Evolutionary conservation across 2,329 filamentous ascomycete species (phyloP).

Genomic region (Penicillium sp.): DNA sequence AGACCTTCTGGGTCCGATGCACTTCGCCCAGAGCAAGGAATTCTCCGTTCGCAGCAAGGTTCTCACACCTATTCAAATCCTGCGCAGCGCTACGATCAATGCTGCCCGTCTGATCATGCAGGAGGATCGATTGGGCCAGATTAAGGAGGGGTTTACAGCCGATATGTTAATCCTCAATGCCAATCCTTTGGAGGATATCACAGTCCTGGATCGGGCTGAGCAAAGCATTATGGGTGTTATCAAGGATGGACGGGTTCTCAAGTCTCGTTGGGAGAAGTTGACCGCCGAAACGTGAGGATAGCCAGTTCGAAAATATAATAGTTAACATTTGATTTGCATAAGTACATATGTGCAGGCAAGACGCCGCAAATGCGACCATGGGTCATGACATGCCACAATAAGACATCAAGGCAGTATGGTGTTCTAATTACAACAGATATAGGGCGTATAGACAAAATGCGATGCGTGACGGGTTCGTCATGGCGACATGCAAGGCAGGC

Average conservation of each 20-base stretch:
- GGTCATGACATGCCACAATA: neutral
- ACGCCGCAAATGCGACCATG: neutral
- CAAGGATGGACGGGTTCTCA: conserved; percentile 54
- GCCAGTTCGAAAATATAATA: neutral
- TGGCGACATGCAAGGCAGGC: neutral
- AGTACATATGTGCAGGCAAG: conserved; percentile 8
- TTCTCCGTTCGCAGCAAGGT: conserved; percentile 49
- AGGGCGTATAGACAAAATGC: conserved; percentile 11
- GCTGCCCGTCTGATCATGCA: conserved; percentile 52
- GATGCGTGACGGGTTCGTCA: neutral
- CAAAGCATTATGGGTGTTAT: conserved; percentile 52
- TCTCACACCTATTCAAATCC: conserved; percentile 44
- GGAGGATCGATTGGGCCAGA: conserved; percentile 50
- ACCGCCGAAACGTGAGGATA: neutral
- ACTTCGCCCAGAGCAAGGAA: conserved; percentile 51
- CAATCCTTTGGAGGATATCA: conserved; percentile 59
- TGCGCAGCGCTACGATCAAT: conserved; percentile 55
- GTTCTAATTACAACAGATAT: conserved; percentile 18
- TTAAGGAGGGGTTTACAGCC: conserved; percentile 52
- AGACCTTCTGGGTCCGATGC: conserved; percentile 54
- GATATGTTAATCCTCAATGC: conserved; percentile 55
- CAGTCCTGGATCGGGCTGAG: conserved; percentile 51
- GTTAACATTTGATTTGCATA: conserved; percentile 5
- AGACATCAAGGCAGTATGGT: conserved; percentile 1
- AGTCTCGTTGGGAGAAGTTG: neutral